These are phyloP conservation scores for Neotropicomus parvogracilis DNA, from an alignment of 1,284 basidiomycete species.

Conservation along the genomic window DNA sequence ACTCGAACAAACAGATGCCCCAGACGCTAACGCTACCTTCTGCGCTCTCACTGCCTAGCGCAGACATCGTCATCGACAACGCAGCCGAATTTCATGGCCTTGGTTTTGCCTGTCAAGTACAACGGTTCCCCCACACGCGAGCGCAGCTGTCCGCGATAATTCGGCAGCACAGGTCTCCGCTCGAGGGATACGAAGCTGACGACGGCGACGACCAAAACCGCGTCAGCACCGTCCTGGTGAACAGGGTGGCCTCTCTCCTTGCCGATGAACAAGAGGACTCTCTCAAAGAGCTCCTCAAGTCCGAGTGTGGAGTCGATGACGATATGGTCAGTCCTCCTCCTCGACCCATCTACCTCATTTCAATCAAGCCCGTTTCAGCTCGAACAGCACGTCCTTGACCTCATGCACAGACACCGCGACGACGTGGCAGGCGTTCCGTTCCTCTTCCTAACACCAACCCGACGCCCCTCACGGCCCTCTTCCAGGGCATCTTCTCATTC, in stretches of 20 bases:
- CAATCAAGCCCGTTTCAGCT: conserved; percentile 42
- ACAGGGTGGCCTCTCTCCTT: conserved; percentile 66
- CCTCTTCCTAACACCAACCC: conserved; percentile 71
- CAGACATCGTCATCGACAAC: conserved; percentile 21
- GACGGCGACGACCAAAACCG: conserved; percentile 54
- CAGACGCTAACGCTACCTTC: conserved; percentile 26
- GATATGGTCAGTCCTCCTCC: conserved; percentile 55
- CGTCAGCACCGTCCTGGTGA: conserved; percentile 57
- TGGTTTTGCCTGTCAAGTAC: conserved; percentile 21
- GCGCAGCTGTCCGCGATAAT: conserved; percentile 71
- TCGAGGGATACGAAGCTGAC: conserved; percentile 53
- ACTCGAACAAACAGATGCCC: conserved; percentile 26
- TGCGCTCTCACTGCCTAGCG: conserved; percentile 8
- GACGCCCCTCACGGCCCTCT: conserved; percentile 77
- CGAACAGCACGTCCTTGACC: conserved; percentile 74
- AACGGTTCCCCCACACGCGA: conserved; percentile 72
- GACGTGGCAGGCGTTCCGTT: conserved; percentile 80
- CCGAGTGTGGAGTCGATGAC: conserved; percentile 68
- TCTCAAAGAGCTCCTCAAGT: conserved; percentile 71
- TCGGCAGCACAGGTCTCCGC: conserved; percentile 57
- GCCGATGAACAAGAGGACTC: conserved; percentile 83
- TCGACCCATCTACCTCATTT: conserved; percentile 12
- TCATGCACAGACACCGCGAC: conserved; percentile 85
- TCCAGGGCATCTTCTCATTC: conserved; percentile 75
- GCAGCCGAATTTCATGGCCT: conserved; percentile 15